Evolutionary conservation across 495 filamentous ascomycete species (phyloP).

Genomic region (Eremomyces bilateralis): DNA sequence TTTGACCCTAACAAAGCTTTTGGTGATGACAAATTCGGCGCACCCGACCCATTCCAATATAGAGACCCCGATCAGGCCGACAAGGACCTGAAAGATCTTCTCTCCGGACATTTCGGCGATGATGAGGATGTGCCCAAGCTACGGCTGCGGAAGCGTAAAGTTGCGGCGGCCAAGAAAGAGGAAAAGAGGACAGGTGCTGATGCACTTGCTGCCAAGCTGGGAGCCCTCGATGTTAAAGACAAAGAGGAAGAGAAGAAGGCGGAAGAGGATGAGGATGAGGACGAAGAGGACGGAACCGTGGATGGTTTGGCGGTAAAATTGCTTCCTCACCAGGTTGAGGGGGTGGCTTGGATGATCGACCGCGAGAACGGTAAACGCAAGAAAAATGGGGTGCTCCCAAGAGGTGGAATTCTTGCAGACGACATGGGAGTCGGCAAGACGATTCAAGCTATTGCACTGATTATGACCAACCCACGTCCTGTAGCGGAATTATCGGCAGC

Average conservation of each 20-base stretch:
- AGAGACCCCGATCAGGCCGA: conserved; percentile 58
- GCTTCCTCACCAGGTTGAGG: conserved; percentile 79
- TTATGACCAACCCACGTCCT: conserved; percentile 64
- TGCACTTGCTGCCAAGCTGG: conserved; percentile 35
- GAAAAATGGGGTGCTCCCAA: conserved; percentile 51
- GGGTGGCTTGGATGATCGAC: conserved; percentile 79
- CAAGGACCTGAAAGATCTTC: conserved; percentile 66
- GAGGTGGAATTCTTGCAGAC: conserved; percentile 71
- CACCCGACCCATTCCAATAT: conserved; percentile 38
- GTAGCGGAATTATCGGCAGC: conserved; percentile 19
- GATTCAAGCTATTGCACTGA: conserved; percentile 58
- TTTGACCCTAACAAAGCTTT: conserved; percentile 21
- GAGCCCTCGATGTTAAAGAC: conserved; percentile 30
- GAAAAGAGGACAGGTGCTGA: conserved; percentile 23
- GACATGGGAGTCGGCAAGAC: conserved; percentile 81
- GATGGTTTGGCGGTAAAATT: conserved; percentile 73
- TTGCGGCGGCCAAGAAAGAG: conserved; percentile 1
- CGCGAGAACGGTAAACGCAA: conserved; percentile 66
- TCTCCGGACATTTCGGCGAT: conserved; percentile 75
- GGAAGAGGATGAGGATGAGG: conserved; percentile 36
- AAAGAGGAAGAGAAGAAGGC: conserved; percentile 19
- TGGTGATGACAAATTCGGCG: conserved; percentile 17
- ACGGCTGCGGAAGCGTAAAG: conserved; percentile 13
- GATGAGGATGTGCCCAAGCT: conserved; percentile 40
- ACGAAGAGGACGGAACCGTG: conserved; percentile 48